Evolutionary conservation across 345 rosid genomes (phyloP).

Genomic region (Erysimum cheiranthoides): DNA sequence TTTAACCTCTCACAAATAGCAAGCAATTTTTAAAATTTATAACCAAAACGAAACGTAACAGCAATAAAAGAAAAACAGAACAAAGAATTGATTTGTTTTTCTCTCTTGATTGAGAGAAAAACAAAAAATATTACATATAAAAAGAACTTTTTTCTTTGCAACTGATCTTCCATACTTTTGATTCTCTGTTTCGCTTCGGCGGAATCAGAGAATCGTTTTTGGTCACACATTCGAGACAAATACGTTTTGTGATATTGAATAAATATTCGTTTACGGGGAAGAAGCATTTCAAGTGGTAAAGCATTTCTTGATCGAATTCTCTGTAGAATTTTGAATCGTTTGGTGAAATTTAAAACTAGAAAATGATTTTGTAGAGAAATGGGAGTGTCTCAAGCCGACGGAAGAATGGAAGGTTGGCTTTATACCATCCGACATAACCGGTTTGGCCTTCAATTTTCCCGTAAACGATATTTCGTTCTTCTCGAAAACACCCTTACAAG

Average conservation of each 20-base stretch:
- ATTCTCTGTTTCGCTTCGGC: constrained; percentile 73
- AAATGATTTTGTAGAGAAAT: constrained; percentile 39
- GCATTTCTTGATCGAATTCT: background rate
- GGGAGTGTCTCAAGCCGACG: constrained; percentile 49
- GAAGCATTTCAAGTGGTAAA: constrained; percentile 32
- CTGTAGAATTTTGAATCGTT: background rate
- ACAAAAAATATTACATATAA: background rate
- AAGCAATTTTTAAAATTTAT: constrained; percentile 34
- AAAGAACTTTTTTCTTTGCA: background rate
- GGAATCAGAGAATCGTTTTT: constrained; percentile 73
- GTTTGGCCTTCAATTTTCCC: constrained; percentile 75
- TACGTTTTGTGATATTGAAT: constrained; percentile 15
- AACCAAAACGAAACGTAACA: constrained; percentile 16
- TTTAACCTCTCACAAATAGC: constrained; percentile 43
- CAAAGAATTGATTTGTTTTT: constrained; percentile 18
- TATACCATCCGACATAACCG: constrained; percentile 75
- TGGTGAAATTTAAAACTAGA: constrained; percentile 3
- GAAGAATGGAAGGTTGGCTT: constrained; percentile 92
- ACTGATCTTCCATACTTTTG: constrained; percentile 37
- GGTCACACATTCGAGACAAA: constrained; percentile 2
- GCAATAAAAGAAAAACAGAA: background rate
- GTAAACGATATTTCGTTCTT: constrained; percentile 83
- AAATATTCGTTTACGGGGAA: constrained; percentile 21
- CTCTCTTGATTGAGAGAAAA: constrained; percentile 37
- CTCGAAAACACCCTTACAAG: constrained; percentile 62